A percentile compares a stretch with the other conserved stretches of the same genome.
These are phyloP conservation scores for Letharia lupina DNA, from an alignment of 495 filamentous ascomycete genomes.

Conservation along the genomic window DNA sequence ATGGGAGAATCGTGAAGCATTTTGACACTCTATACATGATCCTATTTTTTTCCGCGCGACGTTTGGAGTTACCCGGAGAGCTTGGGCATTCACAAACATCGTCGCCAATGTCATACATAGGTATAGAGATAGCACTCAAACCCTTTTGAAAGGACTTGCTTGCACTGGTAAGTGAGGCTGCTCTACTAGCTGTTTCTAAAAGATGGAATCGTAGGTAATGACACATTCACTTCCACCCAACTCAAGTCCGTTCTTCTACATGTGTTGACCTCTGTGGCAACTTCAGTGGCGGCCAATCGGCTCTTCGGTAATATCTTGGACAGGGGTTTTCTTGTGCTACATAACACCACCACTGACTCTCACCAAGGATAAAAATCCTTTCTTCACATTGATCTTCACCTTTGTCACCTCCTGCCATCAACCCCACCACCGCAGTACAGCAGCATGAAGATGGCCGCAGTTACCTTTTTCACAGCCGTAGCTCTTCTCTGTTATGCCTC, in stretches of 20 bases:
- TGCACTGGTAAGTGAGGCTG: too few relatives aligned
- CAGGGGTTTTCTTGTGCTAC: not conserved
- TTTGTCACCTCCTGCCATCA: not conserved
- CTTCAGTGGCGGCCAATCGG: constrained; percentile 1
- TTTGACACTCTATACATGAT: not conserved
- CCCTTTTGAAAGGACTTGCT: not conserved
- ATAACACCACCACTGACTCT: not conserved
- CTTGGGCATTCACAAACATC: not conserved
- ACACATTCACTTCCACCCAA: not conserved
- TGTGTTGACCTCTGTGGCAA: not conserved
- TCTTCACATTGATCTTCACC: not conserved
- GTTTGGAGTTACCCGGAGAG: not conserved
- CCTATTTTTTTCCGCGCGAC: not conserved
- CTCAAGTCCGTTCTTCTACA: not conserved
- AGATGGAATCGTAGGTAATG: not conserved
- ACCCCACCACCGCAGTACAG: not conserved
- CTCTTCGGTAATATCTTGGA: not conserved
- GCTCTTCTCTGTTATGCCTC: not conserved
- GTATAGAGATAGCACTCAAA: not conserved
- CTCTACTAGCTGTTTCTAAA: not conserved
- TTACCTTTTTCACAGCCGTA: not conserved
- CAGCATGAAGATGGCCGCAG: not conserved
- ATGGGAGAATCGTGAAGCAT: not conserved
- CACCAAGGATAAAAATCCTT: not conserved
- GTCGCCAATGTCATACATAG: not conserved